Conservation (phyloP, 1,284 basidiomycete species). For the Cerrena zonata region DNA sequence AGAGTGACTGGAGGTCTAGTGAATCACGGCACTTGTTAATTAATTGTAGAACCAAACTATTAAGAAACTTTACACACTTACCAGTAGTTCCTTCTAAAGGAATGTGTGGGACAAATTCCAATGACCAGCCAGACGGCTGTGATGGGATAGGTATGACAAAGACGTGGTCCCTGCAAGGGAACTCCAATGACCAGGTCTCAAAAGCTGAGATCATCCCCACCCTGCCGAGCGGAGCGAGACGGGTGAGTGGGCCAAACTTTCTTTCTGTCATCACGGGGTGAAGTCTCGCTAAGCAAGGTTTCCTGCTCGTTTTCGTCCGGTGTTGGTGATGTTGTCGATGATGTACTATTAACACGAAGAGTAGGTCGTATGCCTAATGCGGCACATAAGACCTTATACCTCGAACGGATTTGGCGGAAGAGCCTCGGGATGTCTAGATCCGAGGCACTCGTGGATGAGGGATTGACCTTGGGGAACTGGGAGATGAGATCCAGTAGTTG, state of each 20-base stretch:
- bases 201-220: constrained; percentile 11
- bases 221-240: neutral
- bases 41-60: too few species aligned
- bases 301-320: constrained; percentile 12
- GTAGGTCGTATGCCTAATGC: constrained; percentile 72
- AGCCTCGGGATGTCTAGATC: constrained; percentile 72
- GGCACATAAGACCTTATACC: constrained; percentile 83
- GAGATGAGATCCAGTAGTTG: constrained; percentile 68
- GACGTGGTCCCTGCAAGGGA: too few species aligned
- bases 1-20: too few species aligned
- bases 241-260: constrained; percentile 15
- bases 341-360: constrained; percentile 33
- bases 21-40: too few species aligned
- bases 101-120: too few species aligned
- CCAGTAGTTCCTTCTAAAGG: too few species aligned
- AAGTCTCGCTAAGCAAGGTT: constrained; percentile 6
- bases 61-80: too few species aligned
- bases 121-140: too few species aligned
- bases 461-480: constrained; percentile 75
- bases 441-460: constrained; percentile 39
- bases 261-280: constrained; percentile 10
- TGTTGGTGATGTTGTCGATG: constrained; percentile 1
- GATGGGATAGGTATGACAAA: too few species aligned
- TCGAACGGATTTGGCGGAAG: constrained; percentile 79
- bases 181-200: too few species aligned